Conservation (phyloP, 2,329 filamentous ascomycete species). For the Fusarium illudens region DNA sequence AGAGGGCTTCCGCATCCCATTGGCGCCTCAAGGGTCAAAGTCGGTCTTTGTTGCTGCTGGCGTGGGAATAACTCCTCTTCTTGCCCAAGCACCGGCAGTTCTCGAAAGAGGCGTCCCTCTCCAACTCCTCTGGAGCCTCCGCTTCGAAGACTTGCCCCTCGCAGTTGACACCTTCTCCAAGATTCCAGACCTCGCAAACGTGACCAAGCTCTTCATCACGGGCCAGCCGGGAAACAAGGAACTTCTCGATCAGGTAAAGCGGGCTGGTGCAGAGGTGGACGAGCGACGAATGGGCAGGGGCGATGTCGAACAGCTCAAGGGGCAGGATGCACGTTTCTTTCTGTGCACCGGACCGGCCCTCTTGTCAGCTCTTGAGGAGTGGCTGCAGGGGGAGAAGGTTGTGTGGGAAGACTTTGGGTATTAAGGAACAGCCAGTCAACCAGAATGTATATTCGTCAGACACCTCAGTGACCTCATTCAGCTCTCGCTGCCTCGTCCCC, state of each 20-base stretch:
- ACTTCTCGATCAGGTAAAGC: constrained; percentile 47
- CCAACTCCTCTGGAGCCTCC: constrained; percentile 73
- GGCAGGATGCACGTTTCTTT: constrained; percentile 59
- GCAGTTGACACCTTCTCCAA: constrained; percentile 66
- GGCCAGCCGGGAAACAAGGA: constrained; percentile 50
- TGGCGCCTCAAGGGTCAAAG: constrained; percentile 37
- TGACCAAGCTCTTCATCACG: constrained; percentile 72
- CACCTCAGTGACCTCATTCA: not conserved
- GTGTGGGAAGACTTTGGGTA: constrained; percentile 70
- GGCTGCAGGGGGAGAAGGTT: constrained; percentile 64
- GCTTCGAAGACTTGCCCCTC: constrained; percentile 67
- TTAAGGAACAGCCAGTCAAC: constrained; percentile 39
- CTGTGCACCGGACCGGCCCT: constrained; percentile 57
- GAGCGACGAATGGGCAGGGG: constrained; percentile 49
- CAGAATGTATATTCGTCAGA: not conserved
- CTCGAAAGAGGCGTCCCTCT: constrained; percentile 55
- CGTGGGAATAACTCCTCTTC: constrained; percentile 82
- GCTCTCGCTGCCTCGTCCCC: not conserved
- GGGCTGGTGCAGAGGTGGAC: constrained; percentile 47
- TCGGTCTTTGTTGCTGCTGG: constrained; percentile 76
- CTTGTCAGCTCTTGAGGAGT: constrained; percentile 54
- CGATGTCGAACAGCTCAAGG: constrained; percentile 54
- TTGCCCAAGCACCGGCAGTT: constrained; percentile 69
- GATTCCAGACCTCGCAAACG: constrained; percentile 59
- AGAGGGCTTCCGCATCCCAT: constrained; percentile 52